phyloP scores from a whole-genome alignment of 1,284 basidiomycete genomes.

The Trichosporon asahii region DNA sequence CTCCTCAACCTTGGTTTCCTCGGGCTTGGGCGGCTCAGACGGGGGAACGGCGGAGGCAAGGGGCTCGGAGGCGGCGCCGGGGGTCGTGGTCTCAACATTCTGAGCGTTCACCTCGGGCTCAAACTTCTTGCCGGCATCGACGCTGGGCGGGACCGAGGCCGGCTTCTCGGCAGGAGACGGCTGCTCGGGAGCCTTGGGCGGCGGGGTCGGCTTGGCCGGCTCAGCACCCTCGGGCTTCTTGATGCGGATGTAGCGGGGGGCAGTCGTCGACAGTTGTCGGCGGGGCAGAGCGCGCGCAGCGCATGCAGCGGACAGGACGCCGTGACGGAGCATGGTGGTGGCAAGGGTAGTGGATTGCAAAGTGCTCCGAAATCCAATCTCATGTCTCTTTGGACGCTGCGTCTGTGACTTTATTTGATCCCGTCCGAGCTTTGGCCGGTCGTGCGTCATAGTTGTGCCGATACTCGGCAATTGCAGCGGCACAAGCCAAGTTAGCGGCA shows the following conservation, averaged over 20 bases:
- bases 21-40: conserved; percentile 24
- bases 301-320: conserved; percentile 9
- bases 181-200: conserved; percentile 8
- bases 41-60: conserved; percentile 16
- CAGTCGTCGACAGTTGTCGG: conserved; percentile 10
- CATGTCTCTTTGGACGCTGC: not conserved
- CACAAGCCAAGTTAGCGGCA: not conserved
- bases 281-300: not conserved
- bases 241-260: conserved; percentile 20
- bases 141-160: conserved; percentile 29
- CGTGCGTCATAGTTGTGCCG: not conserved
- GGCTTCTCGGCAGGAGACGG: conserved; percentile 39
- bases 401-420: conserved; percentile 7
- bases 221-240: conserved; percentile 21
- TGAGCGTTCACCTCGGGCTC: conserved; percentile 28
- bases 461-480: not conserved
- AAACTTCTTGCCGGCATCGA: conserved; percentile 26
- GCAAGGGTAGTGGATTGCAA: not conserved
- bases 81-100: not conserved
- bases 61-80: conserved; percentile 8
- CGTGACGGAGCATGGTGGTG: conserved; percentile 7
- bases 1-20: not conserved
- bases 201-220: not conserved
- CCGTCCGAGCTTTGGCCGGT: not conserved
- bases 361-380: conserved; percentile 2